These are phyloP conservation scores for Aureobasidium namibiae DNA, from an alignment of 2,329 filamentous ascomycete genomes.

Conservation along the genomic window DNA sequence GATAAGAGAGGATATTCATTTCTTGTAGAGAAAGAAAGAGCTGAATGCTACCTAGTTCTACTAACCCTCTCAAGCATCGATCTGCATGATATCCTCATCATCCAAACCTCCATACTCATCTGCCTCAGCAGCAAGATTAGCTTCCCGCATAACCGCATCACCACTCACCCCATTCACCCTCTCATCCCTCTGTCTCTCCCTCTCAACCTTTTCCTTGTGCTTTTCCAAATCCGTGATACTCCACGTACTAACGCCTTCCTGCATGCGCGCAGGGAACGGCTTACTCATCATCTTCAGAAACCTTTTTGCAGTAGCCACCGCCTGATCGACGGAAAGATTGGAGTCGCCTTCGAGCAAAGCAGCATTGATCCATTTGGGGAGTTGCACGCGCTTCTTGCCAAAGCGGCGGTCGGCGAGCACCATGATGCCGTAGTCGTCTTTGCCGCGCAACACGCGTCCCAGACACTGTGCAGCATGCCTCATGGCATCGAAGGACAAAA, in stretches of 20 bases:
- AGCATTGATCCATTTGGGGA: conserved; percentile 95
- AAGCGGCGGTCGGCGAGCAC: conserved; percentile 91
- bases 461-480: conserved; percentile 96
- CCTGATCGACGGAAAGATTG: conserved; percentile 93
- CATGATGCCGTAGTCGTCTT: conserved; percentile 99
- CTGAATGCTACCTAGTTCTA: too few species aligned
- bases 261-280: conserved; percentile 72
- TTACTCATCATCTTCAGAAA: conserved; percentile 90
- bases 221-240: conserved; percentile 66
- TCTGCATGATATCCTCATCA: conserved; percentile 30
- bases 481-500: conserved; percentile 98
- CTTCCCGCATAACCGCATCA: conserved; percentile 26
- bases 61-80: conserved; percentile 14
- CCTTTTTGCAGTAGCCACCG: conserved; percentile 76
- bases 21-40: too few species aligned
- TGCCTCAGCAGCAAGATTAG: conserved; percentile 17
- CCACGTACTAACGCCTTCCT: conserved; percentile 93
- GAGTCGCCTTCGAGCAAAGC: conserved; percentile 76
- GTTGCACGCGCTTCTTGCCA: conserved; percentile 78
- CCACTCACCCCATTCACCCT: conserved; percentile 38
- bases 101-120: conserved; percentile 28
- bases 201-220: conserved; percentile 68
- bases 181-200: conserved; percentile 58
- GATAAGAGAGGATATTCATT: too few species aligned
- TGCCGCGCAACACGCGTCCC: conserved; percentile 86